phyloP scores from a whole-genome alignment of 169 alveolate genomes.

The Babesia bovis region DNA sequence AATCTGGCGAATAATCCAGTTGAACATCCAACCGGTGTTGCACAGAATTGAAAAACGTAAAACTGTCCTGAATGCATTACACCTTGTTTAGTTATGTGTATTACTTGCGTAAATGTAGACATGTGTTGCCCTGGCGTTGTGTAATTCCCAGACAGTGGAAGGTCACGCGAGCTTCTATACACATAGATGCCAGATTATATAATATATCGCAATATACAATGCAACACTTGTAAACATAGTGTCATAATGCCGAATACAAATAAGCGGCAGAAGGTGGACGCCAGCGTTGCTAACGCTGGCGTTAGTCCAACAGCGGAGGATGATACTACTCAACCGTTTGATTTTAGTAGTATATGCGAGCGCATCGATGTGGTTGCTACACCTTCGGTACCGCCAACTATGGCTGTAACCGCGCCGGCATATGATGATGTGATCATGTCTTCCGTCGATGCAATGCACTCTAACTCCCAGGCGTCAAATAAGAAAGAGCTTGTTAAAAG shows the following conservation, averaged over 20 bases:
- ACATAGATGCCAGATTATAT: background rate
- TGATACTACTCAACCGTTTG: conserved; percentile 9
- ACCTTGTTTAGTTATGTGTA: too few species aligned
- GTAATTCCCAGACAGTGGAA: too few species aligned
- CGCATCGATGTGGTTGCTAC: conserved; percentile 1
- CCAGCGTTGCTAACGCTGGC: conserved; percentile 4
- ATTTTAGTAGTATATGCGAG: conserved; percentile 20
- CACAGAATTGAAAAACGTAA: background rate
- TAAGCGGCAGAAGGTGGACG: conserved; percentile 11
- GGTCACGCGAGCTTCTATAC: background rate
- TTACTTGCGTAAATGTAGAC: too few species aligned
- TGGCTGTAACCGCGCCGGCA: background rate
- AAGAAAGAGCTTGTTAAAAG: conserved; percentile 47
- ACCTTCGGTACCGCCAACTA: background rate
- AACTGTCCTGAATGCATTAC: background rate
- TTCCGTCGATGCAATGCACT: background rate
- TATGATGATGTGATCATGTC: too few species aligned
- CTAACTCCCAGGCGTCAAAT: background rate
- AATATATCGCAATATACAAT: background rate
- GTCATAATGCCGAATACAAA: background rate
- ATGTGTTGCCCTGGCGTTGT: too few species aligned
- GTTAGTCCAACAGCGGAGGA: background rate
- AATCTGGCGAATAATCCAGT: conserved; percentile 7
- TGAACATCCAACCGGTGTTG: background rate
- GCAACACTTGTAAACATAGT: background rate